Base-by-base conservation (phyloP, 768 basidiomycete genomes). In the Dacryopinax primogenitus region DNA sequence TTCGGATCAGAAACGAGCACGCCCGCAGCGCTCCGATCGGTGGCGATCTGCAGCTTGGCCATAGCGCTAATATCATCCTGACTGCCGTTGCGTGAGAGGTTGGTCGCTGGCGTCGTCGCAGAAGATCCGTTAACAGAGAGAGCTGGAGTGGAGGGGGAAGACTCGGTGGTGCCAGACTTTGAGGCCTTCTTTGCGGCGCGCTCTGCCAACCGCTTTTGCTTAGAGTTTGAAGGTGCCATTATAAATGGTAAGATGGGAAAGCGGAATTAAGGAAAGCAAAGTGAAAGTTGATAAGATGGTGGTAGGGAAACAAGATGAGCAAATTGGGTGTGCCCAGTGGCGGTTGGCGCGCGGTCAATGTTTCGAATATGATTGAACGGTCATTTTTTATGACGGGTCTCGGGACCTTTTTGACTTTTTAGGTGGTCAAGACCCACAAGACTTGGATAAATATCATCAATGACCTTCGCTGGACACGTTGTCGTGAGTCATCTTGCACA, bases 1-100 rank as follows among this genome's bases (percentile, higher is more conserved):
- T 97, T 93, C 47, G 81, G 75, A 76, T 99, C 96, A 16, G 93
- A 96, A 47, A 92, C 86, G 30, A 98, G 82, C 21, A 97, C 94
- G 66, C 96, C 96, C 28, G 88, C 82, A 18, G 92, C 87, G 71
- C 88, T 90, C 86, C 95, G 84, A 72, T 98, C 93, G 0, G 94
- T 96, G 0, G 89, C 92, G 33, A 96, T 72, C 69, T 82, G 86
- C 65, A 97, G 81, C 78, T 91, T 95, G 2, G 87, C 88, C 93
- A 98, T 97, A 2, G 84, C 66, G 30, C 75, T 78, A 64, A 97
- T 74, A 73, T 95, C 88, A 66, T 95, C 95, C 63, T 81, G 79
- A 74, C 87, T 90, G 66, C 76, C 87, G 65, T 87, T 84, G 36
- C 90, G 90, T 37, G 88, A 89, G 70, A 86, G 69, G 71, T 84